phyloP scores from a whole-genome alignment of 352 stramenopile species.

The Pythium folliculosum region DNA sequence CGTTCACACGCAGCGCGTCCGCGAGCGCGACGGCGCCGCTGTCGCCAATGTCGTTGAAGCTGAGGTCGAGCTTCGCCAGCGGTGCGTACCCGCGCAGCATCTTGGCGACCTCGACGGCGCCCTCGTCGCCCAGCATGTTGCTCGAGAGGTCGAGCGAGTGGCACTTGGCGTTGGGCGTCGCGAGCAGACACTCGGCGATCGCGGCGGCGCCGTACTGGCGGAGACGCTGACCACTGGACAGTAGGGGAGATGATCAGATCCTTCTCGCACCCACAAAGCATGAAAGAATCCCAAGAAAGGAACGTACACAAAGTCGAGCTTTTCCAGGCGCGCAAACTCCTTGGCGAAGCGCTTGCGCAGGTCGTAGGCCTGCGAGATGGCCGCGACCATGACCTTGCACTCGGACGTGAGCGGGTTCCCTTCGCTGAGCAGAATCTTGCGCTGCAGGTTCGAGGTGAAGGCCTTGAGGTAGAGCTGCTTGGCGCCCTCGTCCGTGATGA shows the following conservation, averaged over 20 bases:
- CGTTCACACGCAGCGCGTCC: slow-evolving; percentile 45
- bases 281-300: background rate
- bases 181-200: slow-evolving; percentile 42
- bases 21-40: slow-evolving; percentile 41
- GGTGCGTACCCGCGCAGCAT: slow-evolving; percentile 37
- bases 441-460: slow-evolving; percentile 47
- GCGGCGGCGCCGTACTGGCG: slow-evolving; percentile 53
- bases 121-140: slow-evolving; percentile 62
- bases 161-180: slow-evolving; percentile 27
- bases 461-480: slow-evolving; percentile 54
- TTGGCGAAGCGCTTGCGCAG: slow-evolving; percentile 52
- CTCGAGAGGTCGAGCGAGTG: slow-evolving; percentile 47
- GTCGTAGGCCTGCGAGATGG: slow-evolving; percentile 59
- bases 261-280: background rate
- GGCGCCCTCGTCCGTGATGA: slow-evolving; percentile 49
- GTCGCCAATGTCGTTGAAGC: slow-evolving; percentile 76
- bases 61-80: slow-evolving; percentile 59
- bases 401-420: slow-evolving; percentile 49
- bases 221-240: slow-evolving; percentile 38
- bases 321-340: slow-evolving; percentile 39
- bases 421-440: slow-evolving; percentile 37
- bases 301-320: slow-evolving; percentile 41
- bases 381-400: slow-evolving; percentile 50
- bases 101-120: slow-evolving; percentile 44
- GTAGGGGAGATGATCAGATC: background rate